Percentiles rank a stretch among this genome's conserved stretches.
Evolutionary conservation across 257 asterid genomes (phyloP).

Genomic region (Lycium ferocissimum): DNA sequence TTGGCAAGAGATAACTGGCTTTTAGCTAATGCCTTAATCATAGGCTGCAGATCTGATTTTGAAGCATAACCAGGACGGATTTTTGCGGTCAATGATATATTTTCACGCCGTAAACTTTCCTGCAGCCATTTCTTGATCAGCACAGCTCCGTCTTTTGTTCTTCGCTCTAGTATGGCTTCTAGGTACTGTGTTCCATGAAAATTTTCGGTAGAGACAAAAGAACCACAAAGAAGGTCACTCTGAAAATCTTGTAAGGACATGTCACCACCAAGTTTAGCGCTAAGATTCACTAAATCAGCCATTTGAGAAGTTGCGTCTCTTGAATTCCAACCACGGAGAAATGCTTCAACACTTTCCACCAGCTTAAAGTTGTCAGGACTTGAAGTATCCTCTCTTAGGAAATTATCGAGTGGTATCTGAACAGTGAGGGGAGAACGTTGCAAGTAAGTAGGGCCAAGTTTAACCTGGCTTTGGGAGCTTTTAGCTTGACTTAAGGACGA

Average conservation of each 20-base stretch:
- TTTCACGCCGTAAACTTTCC: constrained; percentile 81
- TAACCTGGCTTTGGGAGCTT: constrained; percentile 66
- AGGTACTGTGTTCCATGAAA: constrained; percentile 84
- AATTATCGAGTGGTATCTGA: constrained; percentile 72
- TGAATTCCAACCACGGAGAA: constrained; percentile 80
- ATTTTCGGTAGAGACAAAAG: constrained; percentile 81
- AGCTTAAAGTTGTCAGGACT: constrained; percentile 54
- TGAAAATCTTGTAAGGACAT: constrained; percentile 41
- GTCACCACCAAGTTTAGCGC: constrained; percentile 56
- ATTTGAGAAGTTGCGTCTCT: constrained; percentile 53
- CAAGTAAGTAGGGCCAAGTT: constrained; percentile 54
- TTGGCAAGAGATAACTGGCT: constrained; percentile 62
- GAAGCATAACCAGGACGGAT: constrained; percentile 76
- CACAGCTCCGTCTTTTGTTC: constrained; percentile 79
- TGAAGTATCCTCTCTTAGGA: constrained; percentile 54
- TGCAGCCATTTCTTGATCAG: constrained; percentile 96
- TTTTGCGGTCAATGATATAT: constrained; percentile 56
- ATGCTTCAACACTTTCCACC: constrained; percentile 77
- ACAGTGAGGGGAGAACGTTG: constrained; percentile 76
- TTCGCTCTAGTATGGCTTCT: constrained; percentile 84
- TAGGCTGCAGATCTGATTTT: constrained; percentile 64
- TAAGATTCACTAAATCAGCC: constrained; percentile 57
- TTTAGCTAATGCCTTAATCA: constrained; percentile 73
- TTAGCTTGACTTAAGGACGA: constrained; percentile 55
- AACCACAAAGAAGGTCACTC: constrained; percentile 64